Conservation (phyloP, 1,284 basidiomycete genomes). For the Sphaerobolus stellatus region DNA sequence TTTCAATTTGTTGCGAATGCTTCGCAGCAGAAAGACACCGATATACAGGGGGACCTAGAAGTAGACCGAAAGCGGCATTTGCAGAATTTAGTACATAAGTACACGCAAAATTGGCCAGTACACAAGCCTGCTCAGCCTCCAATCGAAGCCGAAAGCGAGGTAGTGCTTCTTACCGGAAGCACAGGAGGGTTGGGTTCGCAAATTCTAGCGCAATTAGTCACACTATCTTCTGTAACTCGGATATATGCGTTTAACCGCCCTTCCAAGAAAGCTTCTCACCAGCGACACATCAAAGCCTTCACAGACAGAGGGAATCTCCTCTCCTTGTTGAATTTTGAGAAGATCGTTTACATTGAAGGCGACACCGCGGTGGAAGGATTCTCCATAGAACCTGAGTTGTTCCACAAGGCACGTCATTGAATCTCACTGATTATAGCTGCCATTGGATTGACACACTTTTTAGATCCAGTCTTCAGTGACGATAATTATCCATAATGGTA, state of each 20-base stretch:
- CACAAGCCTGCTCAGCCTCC: conserved; percentile 14
- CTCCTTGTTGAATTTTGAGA: conserved; percentile 20
- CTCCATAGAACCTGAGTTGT: neutral
- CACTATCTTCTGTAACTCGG: conserved; percentile 18
- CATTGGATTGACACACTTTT: neutral
- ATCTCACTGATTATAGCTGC: neutral
- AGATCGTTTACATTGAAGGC: conserved; percentile 27
- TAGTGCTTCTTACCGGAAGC: conserved; percentile 34
- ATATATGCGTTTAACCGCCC: conserved; percentile 31
- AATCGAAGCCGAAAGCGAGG: conserved; percentile 14
- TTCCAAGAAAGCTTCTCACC: conserved; percentile 7
- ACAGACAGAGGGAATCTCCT: conserved; percentile 27
- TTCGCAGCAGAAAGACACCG: neutral
- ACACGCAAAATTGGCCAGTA: conserved; percentile 29
- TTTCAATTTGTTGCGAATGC: conserved; percentile 13
- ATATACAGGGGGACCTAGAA: neutral
- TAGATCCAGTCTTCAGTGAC: conserved; percentile 11
- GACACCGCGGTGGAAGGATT: conserved; percentile 7
- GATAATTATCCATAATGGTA: conserved; percentile 12
- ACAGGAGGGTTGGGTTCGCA: conserved; percentile 35
- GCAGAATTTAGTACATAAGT: conserved; percentile 31
- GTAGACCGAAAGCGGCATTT: conserved; percentile 23
- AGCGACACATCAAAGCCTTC: conserved; percentile 29
- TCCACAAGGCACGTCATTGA: neutral
- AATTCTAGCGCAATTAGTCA: conserved; percentile 27